phyloP scores from a whole-genome alignment of 2,329 filamentous ascomycete genomes.

The Aspergillus sp. region DNA sequence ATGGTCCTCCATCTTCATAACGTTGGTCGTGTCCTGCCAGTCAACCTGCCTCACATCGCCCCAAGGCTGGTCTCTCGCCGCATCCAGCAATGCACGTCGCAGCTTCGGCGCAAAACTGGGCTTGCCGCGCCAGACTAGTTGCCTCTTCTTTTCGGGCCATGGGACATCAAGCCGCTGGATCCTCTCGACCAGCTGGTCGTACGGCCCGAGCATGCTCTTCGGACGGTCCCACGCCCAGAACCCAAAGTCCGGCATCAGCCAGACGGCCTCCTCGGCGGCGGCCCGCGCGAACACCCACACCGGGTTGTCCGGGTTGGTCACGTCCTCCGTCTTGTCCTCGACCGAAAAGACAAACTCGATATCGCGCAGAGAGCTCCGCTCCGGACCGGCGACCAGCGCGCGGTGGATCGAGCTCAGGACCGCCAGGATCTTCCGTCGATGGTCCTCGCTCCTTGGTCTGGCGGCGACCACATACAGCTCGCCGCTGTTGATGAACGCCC shows the following conservation, averaged over 20 bases:
- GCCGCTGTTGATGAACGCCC: constrained; percentile 24
- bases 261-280: constrained; percentile 33
- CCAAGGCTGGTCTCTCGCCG: constrained; percentile 35
- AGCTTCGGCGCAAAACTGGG: constrained; percentile 34
- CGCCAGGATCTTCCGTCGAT: constrained; percentile 30
- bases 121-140: constrained; percentile 43
- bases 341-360: constrained; percentile 41
- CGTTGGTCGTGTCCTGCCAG: constrained; percentile 33
- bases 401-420: constrained; percentile 42
- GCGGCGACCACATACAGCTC: constrained; percentile 23
- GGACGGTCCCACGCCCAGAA: constrained; percentile 42
- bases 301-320: constrained; percentile 23
- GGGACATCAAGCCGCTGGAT: constrained; percentile 19
- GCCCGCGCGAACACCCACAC: constrained; percentile 37
- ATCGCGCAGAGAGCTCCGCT: constrained; percentile 27
- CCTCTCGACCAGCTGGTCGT: constrained; percentile 26
- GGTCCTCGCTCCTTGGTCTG: constrained; percentile 25
- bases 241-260: constrained; percentile 46
- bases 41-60: constrained; percentile 37
- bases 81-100: constrained; percentile 31
- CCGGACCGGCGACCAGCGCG: constrained; percentile 34
- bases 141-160: constrained; percentile 29
- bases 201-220: constrained; percentile 26
- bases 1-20: constrained; percentile 43
- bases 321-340: constrained; percentile 37